Percentiles rank a stretch among this genome's conserved stretches.
Evolutionary conservation across 2,329 filamentous ascomycete genomes (phyloP).

Genomic region (Aspergillus piperis): DNA sequence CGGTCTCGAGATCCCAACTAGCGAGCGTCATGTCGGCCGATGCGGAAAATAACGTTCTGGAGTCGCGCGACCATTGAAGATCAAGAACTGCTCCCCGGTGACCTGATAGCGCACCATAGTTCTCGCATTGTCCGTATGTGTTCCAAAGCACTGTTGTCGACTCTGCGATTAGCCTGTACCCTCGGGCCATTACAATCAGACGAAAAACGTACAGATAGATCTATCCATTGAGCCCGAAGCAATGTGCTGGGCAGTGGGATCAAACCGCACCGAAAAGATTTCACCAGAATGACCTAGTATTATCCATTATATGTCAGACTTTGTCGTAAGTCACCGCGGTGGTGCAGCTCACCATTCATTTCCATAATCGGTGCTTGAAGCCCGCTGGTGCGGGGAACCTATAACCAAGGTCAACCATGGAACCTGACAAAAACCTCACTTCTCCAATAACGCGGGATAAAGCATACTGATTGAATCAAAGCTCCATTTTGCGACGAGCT

Average conservation of each 20-base stretch:
- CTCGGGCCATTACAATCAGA: not conserved
- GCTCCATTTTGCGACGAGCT: slow-evolving; percentile 60
- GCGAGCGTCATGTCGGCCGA: slow-evolving; percentile 92
- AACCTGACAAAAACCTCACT: not conserved
- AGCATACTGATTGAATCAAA: slow-evolving; percentile 65
- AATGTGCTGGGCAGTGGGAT: slow-evolving; percentile 82
- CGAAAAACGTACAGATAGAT: slow-evolving; percentile 68
- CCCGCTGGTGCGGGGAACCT: slow-evolving; percentile 78
- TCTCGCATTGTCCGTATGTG: slow-evolving; percentile 89
- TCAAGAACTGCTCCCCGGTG: slow-evolving; percentile 91
- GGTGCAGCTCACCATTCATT: slow-evolving; percentile 62
- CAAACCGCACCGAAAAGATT: slow-evolving; percentile 87
- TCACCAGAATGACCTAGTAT: slow-evolving; percentile 69
- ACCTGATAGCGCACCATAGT: slow-evolving; percentile 84
- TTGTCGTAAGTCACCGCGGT: not conserved
- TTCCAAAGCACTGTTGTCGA: slow-evolving; percentile 78
- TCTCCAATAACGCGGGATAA: not conserved
- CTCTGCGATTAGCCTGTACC: not conserved
- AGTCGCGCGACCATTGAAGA: slow-evolving; percentile 95
- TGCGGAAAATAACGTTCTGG: slow-evolving; percentile 83
- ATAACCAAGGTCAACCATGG: slow-evolving; percentile 24
- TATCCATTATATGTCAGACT: slow-evolving; percentile 9
- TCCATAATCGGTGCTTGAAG: slow-evolving; percentile 94
- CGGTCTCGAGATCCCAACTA: slow-evolving; percentile 92
- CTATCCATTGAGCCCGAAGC: slow-evolving; percentile 96